Evolutionary conservation across 225 moss, liverwort and hornwort species (phyloP), one percentile per base, ranked within the genome.

Genomic region (Physcomitrellopsis africana): DNA sequence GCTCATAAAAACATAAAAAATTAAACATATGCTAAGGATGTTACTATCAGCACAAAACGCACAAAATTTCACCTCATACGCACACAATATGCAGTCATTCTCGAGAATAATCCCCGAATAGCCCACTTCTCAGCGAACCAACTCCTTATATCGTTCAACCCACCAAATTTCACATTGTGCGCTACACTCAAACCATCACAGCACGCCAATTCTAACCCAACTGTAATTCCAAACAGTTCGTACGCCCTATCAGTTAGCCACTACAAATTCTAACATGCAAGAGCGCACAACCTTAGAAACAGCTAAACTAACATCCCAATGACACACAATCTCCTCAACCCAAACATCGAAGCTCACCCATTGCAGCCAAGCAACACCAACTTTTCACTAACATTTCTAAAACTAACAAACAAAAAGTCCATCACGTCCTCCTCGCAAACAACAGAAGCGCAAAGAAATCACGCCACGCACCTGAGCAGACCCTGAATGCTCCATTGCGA

Each of bases 401-500:
- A 54, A 18, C 53, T 19, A 16, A 51, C 17, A 18, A 29, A 11
- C 26, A 67, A 7, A 1, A 24, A 48, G 45, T 23, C 22, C 6
- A 11, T 47, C 47, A 46, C 65, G 7, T 65, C 11, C 23, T 27
- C 16, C 27, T 5, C 17, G 26, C 51, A 17, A 19, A 19, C 10
- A 60, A 19, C 37, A 11, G 22, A 19, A 11, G 8, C 1, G 7
- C 4, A 11, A 24, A 7, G 8, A 7, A 37, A 43, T 9, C 2
- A 73, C 8, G 1, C 18, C 8, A 15, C 13, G 20, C 15, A 55
- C 81, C 84, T 70, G 74, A 69, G 16, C 56, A 64, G 55, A 42
- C 72, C 63, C 51, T 54, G 68, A 63, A 45, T 72, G 76, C 77
- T 76, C 70, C 55, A 73, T 49, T 15, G 60, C 43, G 8, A 22